A percentile compares a stretch with the other conserved stretches of the same genome.
phyloP scores from a whole-genome alignment of 2,329 filamentous ascomycete species.

The Coleophoma eucalyptorum region DNA sequence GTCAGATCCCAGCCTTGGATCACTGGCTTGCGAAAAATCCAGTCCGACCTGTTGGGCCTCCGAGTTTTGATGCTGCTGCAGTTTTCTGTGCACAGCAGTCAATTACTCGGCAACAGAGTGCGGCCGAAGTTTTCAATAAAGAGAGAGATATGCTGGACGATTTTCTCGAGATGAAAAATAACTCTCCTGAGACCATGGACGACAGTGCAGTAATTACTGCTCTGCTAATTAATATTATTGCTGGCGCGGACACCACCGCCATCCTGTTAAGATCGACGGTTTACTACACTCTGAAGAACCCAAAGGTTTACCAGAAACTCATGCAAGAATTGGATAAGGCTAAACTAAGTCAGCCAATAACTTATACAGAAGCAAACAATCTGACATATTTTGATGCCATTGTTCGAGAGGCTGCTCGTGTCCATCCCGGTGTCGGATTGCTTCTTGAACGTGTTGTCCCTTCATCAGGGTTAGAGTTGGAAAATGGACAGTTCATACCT shows the following conservation, averaged over 20 bases:
- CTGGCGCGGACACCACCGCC: conserved; percentile 39
- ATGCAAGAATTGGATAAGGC: conserved; percentile 34
- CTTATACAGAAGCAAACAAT: conserved; percentile 19
- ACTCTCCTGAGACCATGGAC: not conserved
- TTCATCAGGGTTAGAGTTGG: conserved; percentile 29
- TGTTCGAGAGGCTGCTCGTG: conserved; percentile 44
- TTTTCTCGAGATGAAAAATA: not conserved
- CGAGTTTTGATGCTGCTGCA: conserved; percentile 8
- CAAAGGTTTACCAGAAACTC: conserved; percentile 11
- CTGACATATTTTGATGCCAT: conserved; percentile 45
- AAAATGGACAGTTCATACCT: conserved; percentile 31
- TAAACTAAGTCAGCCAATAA: conserved; percentile 17
- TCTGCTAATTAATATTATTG: conserved; percentile 2
- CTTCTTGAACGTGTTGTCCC: conserved; percentile 48
- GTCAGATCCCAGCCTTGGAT: conserved; percentile 17
- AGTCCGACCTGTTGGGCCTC: conserved; percentile 10
- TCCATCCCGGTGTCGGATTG: conserved; percentile 44
- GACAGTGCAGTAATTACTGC: not conserved
- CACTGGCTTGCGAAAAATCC: conserved; percentile 17
- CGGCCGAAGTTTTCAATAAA: not conserved
- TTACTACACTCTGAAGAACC: conserved; percentile 34
- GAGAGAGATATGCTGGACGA: not conserved
- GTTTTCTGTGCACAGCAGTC: conserved; percentile 8
- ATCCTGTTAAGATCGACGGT: conserved; percentile 38
- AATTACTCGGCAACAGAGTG: not conserved